These are phyloP conservation scores for Gymnopilus dilepis DNA, from an alignment of 768 basidiomycete species.

Conservation along the genomic window DNA sequence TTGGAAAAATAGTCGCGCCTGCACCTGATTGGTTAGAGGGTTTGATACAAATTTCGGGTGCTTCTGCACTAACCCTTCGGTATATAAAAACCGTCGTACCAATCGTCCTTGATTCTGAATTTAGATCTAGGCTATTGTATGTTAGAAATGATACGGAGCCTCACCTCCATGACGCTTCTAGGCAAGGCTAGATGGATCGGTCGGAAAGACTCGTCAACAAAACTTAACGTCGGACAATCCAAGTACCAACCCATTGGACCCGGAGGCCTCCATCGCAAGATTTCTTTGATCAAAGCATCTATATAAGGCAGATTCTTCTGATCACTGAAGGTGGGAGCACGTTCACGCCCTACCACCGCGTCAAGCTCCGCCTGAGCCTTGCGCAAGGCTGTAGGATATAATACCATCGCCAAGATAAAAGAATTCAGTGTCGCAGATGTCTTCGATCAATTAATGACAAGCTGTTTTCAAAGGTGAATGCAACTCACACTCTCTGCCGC, in stretches of 20 bases:
- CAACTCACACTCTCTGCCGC: constrained; percentile 2
- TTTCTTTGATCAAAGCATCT: constrained; percentile 25
- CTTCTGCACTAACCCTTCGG: constrained; percentile 37
- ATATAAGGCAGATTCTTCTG: constrained; percentile 19
- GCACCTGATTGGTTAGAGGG: not conserved
- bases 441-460: not conserved
- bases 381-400: constrained; percentile 21
- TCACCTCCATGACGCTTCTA: not conserved
- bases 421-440: not conserved
- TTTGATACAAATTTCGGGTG: not conserved
- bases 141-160: not conserved
- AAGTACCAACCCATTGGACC: constrained; percentile 23
- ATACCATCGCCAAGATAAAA: constrained; percentile 20
- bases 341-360: constrained; percentile 23
- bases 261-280: constrained; percentile 24
- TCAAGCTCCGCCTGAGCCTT: constrained; percentile 29
- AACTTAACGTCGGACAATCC: no score
- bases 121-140: not conserved
- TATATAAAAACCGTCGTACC: constrained; percentile 45
- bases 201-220: not conserved
- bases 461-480: not conserved
- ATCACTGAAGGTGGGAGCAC: constrained; percentile 24
- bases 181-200: not conserved
- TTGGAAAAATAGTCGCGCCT: constrained; percentile 8
- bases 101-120: constrained; percentile 37